Conservation (phyloP, 306 rosid species). For the Biancaea sappan region DNA sequence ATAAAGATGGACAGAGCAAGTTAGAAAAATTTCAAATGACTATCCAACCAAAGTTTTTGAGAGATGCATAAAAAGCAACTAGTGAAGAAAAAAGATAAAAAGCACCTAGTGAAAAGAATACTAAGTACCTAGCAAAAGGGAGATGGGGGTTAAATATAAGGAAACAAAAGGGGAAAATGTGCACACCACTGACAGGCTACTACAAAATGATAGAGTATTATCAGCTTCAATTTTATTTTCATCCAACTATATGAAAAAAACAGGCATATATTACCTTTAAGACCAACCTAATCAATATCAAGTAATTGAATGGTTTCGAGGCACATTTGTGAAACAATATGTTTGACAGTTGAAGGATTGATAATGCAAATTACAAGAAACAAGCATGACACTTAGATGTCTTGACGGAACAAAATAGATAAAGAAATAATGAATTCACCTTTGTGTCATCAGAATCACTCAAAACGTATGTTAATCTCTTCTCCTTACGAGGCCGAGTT, state of each 20-base stretch:
- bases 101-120: not conserved
- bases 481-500: conserved; percentile 79
- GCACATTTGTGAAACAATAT: conserved; percentile 4
- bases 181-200: not conserved
- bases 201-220: conserved; percentile 4
- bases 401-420: not conserved
- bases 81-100: conserved; percentile 2
- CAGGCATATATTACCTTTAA: conserved; percentile 20
- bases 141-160: not conserved
- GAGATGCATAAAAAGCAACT: not conserved
- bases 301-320: conserved; percentile 18
- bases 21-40: not conserved
- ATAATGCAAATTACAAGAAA: conserved; percentile 22
- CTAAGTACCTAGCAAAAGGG: not conserved
- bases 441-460: conserved; percentile 67
- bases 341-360: not conserved
- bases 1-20: conserved; percentile 3
- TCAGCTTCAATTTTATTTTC: not conserved
- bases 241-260: not conserved
- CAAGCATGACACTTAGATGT: conserved; percentile 15
- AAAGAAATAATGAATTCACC: conserved; percentile 44
- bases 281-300: conserved; percentile 2
- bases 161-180: not conserved
- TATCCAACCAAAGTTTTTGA: conserved; percentile 14
- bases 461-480: conserved; percentile 74